These are phyloP conservation scores for Closterium sp. DNA, from an alignment of 139 green algal species.

Conservation along the genomic window DNA sequence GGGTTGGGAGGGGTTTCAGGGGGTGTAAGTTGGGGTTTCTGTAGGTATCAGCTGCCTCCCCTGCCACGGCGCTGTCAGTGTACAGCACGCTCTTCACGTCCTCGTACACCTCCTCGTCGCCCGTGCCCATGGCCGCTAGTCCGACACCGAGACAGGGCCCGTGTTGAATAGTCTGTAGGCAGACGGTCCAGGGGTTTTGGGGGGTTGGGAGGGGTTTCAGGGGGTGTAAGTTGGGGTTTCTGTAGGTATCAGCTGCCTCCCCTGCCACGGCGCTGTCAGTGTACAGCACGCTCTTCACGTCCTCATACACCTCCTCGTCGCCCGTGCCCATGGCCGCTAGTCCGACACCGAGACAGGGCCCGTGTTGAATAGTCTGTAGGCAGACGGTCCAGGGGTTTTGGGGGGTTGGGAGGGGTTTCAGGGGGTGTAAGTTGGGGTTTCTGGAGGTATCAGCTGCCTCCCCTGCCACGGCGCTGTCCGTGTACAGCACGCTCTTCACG, in stretches of 20 bases:
- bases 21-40: no score
- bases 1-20: background rate
- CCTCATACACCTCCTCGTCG: constrained; percentile 86
- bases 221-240: no score
- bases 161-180: constrained; percentile 80
- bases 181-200: no score
- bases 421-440: background rate
- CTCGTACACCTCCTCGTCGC: constrained; percentile 84
- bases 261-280: constrained; percentile 78
- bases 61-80: constrained; percentile 77
- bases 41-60: constrained; percentile 80
- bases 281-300: constrained; percentile 87
- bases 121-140: constrained; percentile 82
- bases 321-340: constrained; percentile 82
- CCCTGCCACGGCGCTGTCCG: constrained; percentile 76
- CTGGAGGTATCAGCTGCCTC: no score
- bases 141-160: constrained; percentile 94
- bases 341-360: constrained; percentile 92
- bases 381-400: no score
- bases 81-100: constrained; percentile 89
- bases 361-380: constrained; percentile 75
- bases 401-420: background rate
- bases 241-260: no score
- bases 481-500: background rate
- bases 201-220: background rate